A percentile compares a stretch with the other conserved stretches of the same genome.
phyloP scores from a whole-genome alignment of 768 basidiomycete genomes.

The Lenzites betulinus region DNA sequence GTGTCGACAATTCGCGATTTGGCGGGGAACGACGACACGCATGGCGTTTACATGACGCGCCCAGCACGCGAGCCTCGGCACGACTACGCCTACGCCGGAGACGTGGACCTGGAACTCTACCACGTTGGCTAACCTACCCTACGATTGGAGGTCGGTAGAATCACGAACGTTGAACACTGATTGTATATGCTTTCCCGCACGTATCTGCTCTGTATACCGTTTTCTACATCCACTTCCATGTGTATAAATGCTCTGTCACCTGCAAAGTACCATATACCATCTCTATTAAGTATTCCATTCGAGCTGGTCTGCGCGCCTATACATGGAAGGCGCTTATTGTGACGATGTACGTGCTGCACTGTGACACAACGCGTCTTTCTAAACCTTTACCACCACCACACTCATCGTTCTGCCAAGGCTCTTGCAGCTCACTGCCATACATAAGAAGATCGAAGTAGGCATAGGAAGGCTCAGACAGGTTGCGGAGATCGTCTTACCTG shows the following conservation, averaged over 20 bases:
- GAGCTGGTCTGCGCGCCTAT: no score
- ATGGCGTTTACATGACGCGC: neutral
- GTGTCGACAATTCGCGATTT: constrained; percentile 12
- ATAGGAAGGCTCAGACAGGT: neutral
- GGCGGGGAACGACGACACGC: neutral
- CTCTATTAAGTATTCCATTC: no score
- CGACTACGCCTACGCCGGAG: neutral
- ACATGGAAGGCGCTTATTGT: neutral
- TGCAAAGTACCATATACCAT: no score
- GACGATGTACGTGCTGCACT: neutral
- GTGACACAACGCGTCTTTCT: constrained; percentile 1
- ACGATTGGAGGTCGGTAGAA: neutral
- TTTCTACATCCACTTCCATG: neutral
- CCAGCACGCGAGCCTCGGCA: neutral
- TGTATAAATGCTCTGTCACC: neutral
- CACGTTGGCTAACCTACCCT: no score
- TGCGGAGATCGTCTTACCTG: no score
- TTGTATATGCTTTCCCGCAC: neutral
- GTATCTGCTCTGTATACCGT: neutral
- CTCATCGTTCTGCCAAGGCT: neutral
- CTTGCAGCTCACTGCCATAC: no score
- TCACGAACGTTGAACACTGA: neutral
- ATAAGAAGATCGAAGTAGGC: neutral
- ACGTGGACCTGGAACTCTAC: no score
- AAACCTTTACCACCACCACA: neutral